These are phyloP conservation scores for Trypanosoma congolense DNA, from an alignment of 208 protist genomes.

Conservation along the genomic window DNA sequence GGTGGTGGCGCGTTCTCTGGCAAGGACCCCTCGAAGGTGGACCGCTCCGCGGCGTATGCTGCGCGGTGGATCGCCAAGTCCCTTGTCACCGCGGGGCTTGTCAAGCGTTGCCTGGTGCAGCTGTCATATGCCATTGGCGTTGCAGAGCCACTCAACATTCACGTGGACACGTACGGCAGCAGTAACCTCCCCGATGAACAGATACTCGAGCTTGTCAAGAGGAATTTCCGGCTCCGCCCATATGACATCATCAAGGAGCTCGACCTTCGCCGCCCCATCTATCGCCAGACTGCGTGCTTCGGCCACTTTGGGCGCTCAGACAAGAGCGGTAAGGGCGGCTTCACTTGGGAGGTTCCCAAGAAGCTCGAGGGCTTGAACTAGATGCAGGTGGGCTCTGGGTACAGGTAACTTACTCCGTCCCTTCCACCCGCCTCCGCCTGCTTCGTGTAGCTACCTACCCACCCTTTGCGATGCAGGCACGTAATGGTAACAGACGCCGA, in stretches of 20 bases:
- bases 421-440: no score
- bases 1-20: neutral
- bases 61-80: slow-evolving; percentile 1
- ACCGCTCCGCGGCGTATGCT: neutral
- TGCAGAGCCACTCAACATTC: neutral
- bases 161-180: neutral
- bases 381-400: neutral
- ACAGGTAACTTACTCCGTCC: no score
- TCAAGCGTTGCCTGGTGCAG: neutral
- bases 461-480: no score
- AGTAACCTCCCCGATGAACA: neutral
- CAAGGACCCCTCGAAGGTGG: neutral
- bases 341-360: slow-evolving; percentile 36
- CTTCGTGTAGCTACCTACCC: no score
- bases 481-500: no score
- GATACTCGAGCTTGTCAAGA: neutral
- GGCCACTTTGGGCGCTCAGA: neutral
- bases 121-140: neutral
- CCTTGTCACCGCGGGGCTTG: neutral
- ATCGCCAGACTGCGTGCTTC: neutral
- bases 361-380: neutral
- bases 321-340: neutral
- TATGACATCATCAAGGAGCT: slow-evolving; percentile 1
- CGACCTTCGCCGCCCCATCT: neutral
- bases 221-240: neutral